Base-by-base conservation (phyloP, 805 yeast genomes). In the Wickerhamomyces rabaulensis region DNA sequence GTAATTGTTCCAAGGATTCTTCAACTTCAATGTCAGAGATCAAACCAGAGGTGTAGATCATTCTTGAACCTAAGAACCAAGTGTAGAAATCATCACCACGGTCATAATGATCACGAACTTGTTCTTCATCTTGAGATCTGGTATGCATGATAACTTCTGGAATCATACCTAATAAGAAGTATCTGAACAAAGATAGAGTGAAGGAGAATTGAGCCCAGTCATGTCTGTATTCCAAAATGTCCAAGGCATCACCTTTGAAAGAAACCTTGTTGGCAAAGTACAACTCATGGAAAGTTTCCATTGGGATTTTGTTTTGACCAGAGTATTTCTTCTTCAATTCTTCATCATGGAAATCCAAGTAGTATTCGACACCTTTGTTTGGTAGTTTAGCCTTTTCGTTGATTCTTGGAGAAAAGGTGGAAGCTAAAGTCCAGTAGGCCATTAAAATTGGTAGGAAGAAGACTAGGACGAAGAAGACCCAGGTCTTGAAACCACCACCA, bases 31-130 rank as follows among this genome's bases (percentile, higher is more conserved):
- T 84, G 65, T 89, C 95, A 51, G 79, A 64, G 60, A 90, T 82
- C 45, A 87, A 71, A 63, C 97, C 96, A 20, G 92, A 82, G 33
- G 97, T 90, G 73, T 89, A 90, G 65, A 90, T 76, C 96, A 89
- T 89, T 69, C 96, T 82, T 52, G 95, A 94, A 51, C 96, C 97
- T 57, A 89, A 73, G 74, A 89, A 89, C 95, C 95, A 89, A 46
- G 90, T 71, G 78, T 90, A 90, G 69, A 89, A 89, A 68, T 90
- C 96, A 64, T 89, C 96, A 67, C 97, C 96, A 58, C 97, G 86
- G 73, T 90, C 97, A 67, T 89, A 89, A 71, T 89, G 96, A 61
- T 86, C 96, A 68, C 96, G 82, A 47, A 89, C 97, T 70, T 89
- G 97, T 70, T 89, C 97, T 72, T 89, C 97, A 65, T 90, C 97